Conservation (phyloP, 179 eudicot species). For the Actinidia arguta region DNA sequence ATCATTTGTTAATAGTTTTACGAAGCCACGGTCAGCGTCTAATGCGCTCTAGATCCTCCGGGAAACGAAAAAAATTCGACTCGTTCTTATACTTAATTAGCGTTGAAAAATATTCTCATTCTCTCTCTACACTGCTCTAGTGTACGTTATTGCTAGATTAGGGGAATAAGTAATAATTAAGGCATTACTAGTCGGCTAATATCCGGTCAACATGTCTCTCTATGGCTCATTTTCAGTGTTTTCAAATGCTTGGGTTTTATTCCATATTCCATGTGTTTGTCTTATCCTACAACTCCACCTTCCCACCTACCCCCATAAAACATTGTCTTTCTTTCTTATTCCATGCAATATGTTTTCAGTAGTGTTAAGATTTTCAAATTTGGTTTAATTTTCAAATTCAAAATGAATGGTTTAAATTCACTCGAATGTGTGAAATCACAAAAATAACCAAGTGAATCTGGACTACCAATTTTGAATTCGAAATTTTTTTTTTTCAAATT, state of each 20-base stretch:
- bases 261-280: slow-evolving; percentile 69
- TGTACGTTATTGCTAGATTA: neutral
- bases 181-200: slow-evolving; percentile 10
- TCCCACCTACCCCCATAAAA: neutral
- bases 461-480: too few species aligned
- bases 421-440: too few species aligned
- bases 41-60: slow-evolving; percentile 84
- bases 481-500: too few species aligned
- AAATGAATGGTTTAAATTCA: too few species aligned
- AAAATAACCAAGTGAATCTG: too few species aligned
- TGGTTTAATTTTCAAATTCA: too few species aligned
- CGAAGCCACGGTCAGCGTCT: slow-evolving; percentile 69
- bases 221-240: slow-evolving; percentile 25
- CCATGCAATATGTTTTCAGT: too few species aligned
- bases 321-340: neutral
- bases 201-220: slow-evolving; percentile 34
- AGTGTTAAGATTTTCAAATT: too few species aligned
- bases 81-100: slow-evolving; percentile 26
- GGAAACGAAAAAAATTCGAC: slow-evolving; percentile 47
- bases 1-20: slow-evolving; percentile 31
- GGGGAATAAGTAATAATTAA: slow-evolving; percentile 7
- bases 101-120: neutral
- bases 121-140: neutral
- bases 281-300: slow-evolving; percentile 25
- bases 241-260: slow-evolving; percentile 37